Conservation (phyloP, 2,329 filamentous ascomycete species). For the Leptographium wingfieldii region DNA sequence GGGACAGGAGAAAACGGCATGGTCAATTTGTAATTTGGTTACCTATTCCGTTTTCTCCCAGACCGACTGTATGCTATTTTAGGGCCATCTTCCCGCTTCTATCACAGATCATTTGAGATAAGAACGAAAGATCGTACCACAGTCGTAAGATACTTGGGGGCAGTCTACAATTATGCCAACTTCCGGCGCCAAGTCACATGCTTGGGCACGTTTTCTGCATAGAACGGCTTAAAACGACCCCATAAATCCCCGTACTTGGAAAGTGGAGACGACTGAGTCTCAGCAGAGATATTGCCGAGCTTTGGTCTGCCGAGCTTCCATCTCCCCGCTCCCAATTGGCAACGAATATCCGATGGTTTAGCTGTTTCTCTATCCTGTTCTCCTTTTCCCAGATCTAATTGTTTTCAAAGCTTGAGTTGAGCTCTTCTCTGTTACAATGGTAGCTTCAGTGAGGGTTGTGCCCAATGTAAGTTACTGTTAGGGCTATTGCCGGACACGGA, state of each 20-base stretch:
- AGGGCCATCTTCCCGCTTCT: no score
- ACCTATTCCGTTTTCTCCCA: no score
- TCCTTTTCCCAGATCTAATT: background rate
- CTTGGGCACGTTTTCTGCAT: background rate
- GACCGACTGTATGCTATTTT: no score
- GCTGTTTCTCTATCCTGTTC: background rate
- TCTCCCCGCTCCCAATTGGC: background rate
- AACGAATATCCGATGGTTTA: background rate
- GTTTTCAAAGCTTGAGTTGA: background rate
- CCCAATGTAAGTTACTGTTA: slow-evolving; percentile 20
- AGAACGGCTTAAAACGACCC: background rate
- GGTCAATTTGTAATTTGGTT: no score
- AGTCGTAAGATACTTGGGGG: no score
- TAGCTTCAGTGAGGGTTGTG: slow-evolving; percentile 17
- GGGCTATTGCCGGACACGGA: background rate
- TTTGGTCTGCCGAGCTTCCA: background rate
- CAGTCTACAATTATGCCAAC: no score
- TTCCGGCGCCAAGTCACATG: background rate
- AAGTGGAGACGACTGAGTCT: background rate
- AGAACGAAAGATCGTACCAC: no score
- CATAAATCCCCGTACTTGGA: background rate
- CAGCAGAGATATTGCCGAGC: background rate
- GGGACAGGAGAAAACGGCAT: no score
- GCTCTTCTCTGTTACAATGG: background rate
- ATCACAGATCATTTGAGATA: no score